A percentile compares a stretch with the other conserved stretches of the same genome.
Evolutionary conservation across 1,284 basidiomycete species (phyloP).

Genomic region (Irpex sp.): DNA sequence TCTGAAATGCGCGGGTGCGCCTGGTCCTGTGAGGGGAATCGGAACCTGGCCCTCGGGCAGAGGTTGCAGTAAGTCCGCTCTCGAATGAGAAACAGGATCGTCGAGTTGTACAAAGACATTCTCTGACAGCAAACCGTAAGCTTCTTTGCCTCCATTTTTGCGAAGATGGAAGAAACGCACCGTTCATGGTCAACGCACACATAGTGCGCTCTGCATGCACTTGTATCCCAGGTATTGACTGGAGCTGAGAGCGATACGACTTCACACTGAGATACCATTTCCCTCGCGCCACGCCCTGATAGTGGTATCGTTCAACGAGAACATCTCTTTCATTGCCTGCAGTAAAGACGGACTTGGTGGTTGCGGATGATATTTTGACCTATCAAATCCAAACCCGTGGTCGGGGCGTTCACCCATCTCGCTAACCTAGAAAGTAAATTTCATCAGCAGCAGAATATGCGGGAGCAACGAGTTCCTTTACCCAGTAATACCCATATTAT

Average conservation of each 20-base stretch:
- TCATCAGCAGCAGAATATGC: neutral
- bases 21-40: conserved; percentile 12
- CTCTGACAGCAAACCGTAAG: conserved; percentile 28
- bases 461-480: conserved; percentile 1
- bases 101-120: conserved; percentile 75
- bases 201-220: conserved; percentile 61
- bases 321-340: neutral
- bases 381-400: conserved; percentile 62
- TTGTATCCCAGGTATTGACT: conserved; percentile 46
- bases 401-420: conserved; percentile 76
- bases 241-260: conserved; percentile 67
- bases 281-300: conserved; percentile 51
- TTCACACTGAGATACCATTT: conserved; percentile 67
- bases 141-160: neutral
- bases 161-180: conserved; percentile 10
- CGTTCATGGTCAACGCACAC: conserved; percentile 70
- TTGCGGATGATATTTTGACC: conserved; percentile 65
- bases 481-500: conserved; percentile 19
- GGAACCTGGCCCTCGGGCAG: conserved; percentile 17
- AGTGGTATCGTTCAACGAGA: conserved; percentile 8
- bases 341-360: conserved; percentile 51
- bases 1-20: conserved; percentile 61
- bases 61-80: conserved; percentile 49
- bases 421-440: conserved; percentile 46
- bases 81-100: conserved; percentile 64